Evolutionary conservation across 2,329 filamentous ascomycete genomes (phyloP).

Genomic region (Dactylellina cionopaga): DNA sequence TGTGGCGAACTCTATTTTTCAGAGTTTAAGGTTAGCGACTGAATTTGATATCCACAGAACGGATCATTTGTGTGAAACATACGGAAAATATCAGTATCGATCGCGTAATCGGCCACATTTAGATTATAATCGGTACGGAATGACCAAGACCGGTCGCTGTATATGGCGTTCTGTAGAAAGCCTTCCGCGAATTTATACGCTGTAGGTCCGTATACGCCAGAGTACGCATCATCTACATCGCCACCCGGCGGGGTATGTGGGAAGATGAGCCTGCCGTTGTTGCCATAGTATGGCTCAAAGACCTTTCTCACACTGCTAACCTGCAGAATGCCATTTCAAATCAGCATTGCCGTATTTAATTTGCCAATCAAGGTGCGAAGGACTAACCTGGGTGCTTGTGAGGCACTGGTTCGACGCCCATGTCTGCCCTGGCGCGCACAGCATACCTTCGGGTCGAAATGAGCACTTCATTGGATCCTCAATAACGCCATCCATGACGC

Average conservation of each 20-base stretch:
- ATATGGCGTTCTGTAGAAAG: constrained; percentile 64
- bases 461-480: constrained; percentile 60
- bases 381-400: constrained; percentile 57
- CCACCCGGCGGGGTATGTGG: constrained; percentile 6
- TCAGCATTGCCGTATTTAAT: too few relatives aligned
- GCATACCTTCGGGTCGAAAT: constrained; percentile 58
- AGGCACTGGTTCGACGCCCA: constrained; percentile 55
- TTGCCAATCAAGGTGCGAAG: too few relatives aligned
- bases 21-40: too few relatives aligned
- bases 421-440: constrained; percentile 54
- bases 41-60: constrained; percentile 59
- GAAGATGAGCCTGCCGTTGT: constrained; percentile 59
- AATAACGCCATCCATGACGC: constrained; percentile 63
- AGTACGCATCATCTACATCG: not conserved
- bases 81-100: constrained; percentile 60
- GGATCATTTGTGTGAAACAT: too few relatives aligned
- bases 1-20: constrained; percentile 59
- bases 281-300: constrained; percentile 58
- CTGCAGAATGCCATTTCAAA: too few relatives aligned
- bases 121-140: constrained; percentile 59
- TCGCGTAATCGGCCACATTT: constrained; percentile 59
- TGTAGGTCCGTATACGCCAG: not conserved
- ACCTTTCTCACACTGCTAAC: constrained; percentile 58
- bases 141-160: constrained; percentile 61
- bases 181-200: constrained; percentile 53